Base-by-base conservation (phyloP, 495 filamentous ascomycete species). In the Chaetomium fimeti region DNA sequence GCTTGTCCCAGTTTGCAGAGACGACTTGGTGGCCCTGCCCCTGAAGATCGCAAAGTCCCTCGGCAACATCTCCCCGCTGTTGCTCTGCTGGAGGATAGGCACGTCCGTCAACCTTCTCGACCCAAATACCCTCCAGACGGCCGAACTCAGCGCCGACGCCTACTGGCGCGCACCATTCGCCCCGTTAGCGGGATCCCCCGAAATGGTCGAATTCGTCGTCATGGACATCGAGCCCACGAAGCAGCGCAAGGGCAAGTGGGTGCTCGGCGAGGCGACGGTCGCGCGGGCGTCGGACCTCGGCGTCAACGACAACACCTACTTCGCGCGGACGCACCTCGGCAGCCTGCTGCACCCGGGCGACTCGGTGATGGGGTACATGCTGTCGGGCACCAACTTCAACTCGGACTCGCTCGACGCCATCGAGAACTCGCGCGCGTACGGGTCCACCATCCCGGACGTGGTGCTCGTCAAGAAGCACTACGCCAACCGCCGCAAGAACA, bases 381-480 rank as follows among this genome's bases (percentile, higher is more conserved):
- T 99, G 22, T 87, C 85, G 2, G 92, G 91, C 22, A 84, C 92
- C 29, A 93, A 95, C 74, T 97, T 90, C 83, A 99, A 99, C 83
- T 91, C 91, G 70, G 78, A 82, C 0, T 76, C 91, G 52, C 91
- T 90, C 69, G 93, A 97, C 53, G 89, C 86, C 3, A 81, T 97
- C 24, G 89, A 95, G 74, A 74, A 80, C 61, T 87, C 84, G 70
- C 80, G 85, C 71, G 79, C 84, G 25, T 90, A 91, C 78, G 76
- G 84, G 4, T 88, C 85, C 12, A 87, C 82, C 4, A 88, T 99
- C 48, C 95, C 95, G 0, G 95, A 98, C 66, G 95, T 97, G 1
- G 74, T 98, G 0, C 84, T 99, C 3, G 91, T 99, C 67, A 97
- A 95, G 91, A 99, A 99, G 74, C 84, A 87, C 82, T 98, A 95